These are phyloP conservation scores for Clavaria fumosa DNA, from an alignment of 768 basidiomycete genomes.

Conservation along the genomic window DNA sequence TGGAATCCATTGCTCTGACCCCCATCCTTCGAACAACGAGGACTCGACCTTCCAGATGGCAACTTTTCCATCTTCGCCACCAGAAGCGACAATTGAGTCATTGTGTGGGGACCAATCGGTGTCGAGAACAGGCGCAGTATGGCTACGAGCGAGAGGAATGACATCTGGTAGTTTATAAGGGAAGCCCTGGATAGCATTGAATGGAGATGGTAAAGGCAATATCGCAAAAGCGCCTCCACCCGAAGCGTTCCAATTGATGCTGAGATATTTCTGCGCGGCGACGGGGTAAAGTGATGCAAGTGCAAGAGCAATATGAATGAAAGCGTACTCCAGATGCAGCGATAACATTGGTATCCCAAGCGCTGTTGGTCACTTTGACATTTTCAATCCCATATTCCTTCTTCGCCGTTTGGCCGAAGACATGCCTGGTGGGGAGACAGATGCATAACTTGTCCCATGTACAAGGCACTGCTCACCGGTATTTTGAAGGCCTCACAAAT, in stretches of 20 bases:
- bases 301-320: too few relatives aligned
- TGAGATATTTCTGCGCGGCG: constrained; percentile 57
- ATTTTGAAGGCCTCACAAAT: constrained; percentile 77
- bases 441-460: too few relatives aligned
- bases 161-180: constrained; percentile 81
- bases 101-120: constrained; percentile 95
- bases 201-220: constrained; percentile 70
- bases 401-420: constrained; percentile 80
- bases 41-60: constrained; percentile 78
- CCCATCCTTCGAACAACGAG: constrained; percentile 68
- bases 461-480: constrained; percentile 42
- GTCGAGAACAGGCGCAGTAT: constrained; percentile 76
- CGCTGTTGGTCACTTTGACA: constrained; percentile 72
- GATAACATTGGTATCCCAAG: constrained; percentile 93
- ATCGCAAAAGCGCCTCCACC: constrained; percentile 94
- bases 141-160: constrained; percentile 79
- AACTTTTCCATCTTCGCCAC: constrained; percentile 87
- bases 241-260: constrained; percentile 87
- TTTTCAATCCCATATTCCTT: constrained; percentile 74
- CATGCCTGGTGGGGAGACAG: constrained; percentile 49
- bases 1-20: constrained; percentile 66
- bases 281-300: too few relatives aligned
- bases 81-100: constrained; percentile 80
- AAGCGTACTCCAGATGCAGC: constrained; percentile 62
- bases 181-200: constrained; percentile 35